Evolutionary conservation across 805 yeast species (phyloP).

Genomic region (Pichia nakasei): DNA sequence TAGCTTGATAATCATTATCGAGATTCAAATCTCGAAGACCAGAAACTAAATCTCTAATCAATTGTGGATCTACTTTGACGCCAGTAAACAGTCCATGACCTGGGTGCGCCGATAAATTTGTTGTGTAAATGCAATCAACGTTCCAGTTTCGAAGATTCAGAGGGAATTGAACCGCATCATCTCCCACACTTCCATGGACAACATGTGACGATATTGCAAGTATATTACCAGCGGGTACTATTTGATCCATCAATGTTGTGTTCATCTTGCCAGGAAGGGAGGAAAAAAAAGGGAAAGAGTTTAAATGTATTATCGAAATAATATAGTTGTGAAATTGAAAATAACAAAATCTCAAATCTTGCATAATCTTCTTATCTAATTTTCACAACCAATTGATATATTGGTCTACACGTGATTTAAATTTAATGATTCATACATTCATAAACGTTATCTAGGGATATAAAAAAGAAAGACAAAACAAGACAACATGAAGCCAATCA

Average conservation of each 20-base stretch:
- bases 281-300: not conserved
- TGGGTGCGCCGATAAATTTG: constrained; percentile 85
- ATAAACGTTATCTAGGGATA: too few species aligned
- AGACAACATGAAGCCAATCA: not conserved
- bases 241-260: not conserved
- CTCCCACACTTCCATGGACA: constrained; percentile 93
- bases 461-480: not conserved
- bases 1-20: constrained; percentile 47
- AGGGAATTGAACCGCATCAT: constrained; percentile 84
- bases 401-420: too few species aligned
- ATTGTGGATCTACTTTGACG: constrained; percentile 34
- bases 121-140: constrained; percentile 83
- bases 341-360: too few species aligned
- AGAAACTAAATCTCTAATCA: constrained; percentile 38
- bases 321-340: too few species aligned
- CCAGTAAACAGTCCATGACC: constrained; percentile 74
- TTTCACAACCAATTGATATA: too few species aligned
- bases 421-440: too few species aligned
- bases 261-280: not conserved
- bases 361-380: too few species aligned
- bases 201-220: constrained; percentile 82
- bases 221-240: constrained; percentile 18
- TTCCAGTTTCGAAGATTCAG: constrained; percentile 86
- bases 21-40: constrained; percentile 42
- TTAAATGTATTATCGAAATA: not conserved